Percentiles rank a stretch among this genome's conserved stretches.
Evolutionary conservation across 176 grass and related monocot genomes (phyloP).

Genomic region (Secale cereale): DNA sequence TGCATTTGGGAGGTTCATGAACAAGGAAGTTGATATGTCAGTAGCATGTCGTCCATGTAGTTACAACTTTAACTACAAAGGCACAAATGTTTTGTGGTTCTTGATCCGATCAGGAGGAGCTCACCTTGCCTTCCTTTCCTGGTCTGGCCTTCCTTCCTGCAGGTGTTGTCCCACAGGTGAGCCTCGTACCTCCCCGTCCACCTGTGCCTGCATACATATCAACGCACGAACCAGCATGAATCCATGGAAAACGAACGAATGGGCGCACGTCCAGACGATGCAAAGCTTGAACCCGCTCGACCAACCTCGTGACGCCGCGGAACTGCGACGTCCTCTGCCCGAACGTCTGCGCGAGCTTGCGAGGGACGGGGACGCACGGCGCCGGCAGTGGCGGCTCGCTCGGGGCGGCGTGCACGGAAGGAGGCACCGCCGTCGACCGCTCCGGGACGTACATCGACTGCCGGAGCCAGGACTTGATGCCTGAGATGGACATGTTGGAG

Average conservation of each 20-base stretch:
- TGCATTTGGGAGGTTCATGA: neutral
- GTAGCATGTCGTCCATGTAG: neutral
- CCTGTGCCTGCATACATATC: slow-evolving; percentile 51
- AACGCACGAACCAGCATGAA: neutral
- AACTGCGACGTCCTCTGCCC: slow-evolving; percentile 92
- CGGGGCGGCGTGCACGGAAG: slow-evolving; percentile 30
- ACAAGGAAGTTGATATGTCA: slow-evolving; percentile 1
- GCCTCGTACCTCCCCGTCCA: slow-evolving; percentile 97
- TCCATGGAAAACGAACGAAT: neutral
- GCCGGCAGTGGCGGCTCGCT: slow-evolving; percentile 14
- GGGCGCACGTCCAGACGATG: neutral
- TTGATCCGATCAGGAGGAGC: neutral
- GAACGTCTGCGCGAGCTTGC: slow-evolving; percentile 64
- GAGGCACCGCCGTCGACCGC: slow-evolving; percentile 34
- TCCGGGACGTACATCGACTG: slow-evolving; percentile 50
- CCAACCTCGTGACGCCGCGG: slow-evolving; percentile 78
- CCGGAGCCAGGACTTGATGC: slow-evolving; percentile 92
- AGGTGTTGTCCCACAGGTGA: slow-evolving; percentile 92
- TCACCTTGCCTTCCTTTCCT: slow-evolving; percentile 97
- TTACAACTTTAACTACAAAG: neutral
- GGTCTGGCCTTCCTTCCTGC: slow-evolving; percentile 90
- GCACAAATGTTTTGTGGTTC: neutral
- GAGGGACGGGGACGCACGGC: slow-evolving; percentile 25
- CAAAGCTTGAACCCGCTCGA: neutral
- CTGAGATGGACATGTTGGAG: slow-evolving; percentile 70